A percentile compares a stretch with the other conserved stretches of the same genome.
Conservation (phyloP, 2,329 filamentous ascomycete genomes). For the Hymenoscyphus fructigenus region DNA sequence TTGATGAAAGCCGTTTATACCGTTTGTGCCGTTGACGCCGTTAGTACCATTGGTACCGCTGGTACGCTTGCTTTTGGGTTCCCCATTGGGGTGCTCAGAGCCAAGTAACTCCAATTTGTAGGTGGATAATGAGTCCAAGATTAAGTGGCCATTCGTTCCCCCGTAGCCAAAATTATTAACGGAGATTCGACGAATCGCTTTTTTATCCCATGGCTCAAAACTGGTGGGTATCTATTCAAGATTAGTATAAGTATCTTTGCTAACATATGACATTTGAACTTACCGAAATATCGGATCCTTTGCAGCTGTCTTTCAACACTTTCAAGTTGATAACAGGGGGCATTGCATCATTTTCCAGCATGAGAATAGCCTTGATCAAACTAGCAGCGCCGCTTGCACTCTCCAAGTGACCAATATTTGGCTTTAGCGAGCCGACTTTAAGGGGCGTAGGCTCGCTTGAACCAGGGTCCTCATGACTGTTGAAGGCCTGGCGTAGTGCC, state of each 20-base stretch:
- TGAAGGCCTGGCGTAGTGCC: constrained; percentile 2
- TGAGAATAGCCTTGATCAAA: constrained; percentile 43
- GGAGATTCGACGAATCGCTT: constrained; percentile 13
- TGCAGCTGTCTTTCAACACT: constrained; percentile 35
- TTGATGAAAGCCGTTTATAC: background rate
- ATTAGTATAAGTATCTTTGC: background rate
- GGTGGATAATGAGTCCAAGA: constrained; percentile 30
- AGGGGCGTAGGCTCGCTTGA: constrained; percentile 19
- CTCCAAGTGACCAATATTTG: constrained; percentile 39
- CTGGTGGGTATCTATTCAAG: background rate
- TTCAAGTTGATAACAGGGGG: constrained; percentile 44
- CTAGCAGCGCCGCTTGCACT: constrained; percentile 40
- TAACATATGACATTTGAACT: background rate
- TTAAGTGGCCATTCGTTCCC: constrained; percentile 47
- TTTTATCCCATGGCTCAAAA: constrained; percentile 7
- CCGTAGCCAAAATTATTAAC: constrained; percentile 42
- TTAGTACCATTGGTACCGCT: background rate
- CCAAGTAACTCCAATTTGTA: background rate
- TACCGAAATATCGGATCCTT: constrained; percentile 11
- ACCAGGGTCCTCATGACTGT: background rate
- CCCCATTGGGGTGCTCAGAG: background rate
- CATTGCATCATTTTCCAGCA: constrained; percentile 44
- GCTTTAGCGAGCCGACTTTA: constrained; percentile 32
- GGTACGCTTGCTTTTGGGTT: background rate
- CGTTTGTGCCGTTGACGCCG: background rate